phyloP scores from a whole-genome alignment of 345 rosid genomes.

The Streptanthus diversifolius region DNA sequence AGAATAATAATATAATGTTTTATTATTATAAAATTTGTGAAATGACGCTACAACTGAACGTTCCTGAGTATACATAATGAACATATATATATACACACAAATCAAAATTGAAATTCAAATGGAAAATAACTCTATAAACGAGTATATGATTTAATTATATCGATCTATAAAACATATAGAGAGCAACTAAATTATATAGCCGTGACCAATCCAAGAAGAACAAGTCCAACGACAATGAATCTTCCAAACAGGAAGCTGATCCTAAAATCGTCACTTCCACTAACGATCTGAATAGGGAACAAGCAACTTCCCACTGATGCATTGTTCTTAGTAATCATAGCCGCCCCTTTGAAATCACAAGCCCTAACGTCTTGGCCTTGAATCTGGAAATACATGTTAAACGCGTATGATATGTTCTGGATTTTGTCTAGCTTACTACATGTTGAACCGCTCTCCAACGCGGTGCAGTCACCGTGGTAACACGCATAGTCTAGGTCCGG shows the following conservation, averaged over 20 bases:
- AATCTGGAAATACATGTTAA: conserved; percentile 66
- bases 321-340: conserved; percentile 38
- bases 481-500: conserved; percentile 51
- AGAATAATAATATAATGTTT: background rate
- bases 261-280: conserved; percentile 34
- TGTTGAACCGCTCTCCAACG: conserved; percentile 35
- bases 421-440: conserved; percentile 39
- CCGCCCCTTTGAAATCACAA: conserved; percentile 69
- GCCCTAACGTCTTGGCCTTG: conserved; percentile 52
- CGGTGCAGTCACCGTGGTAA: conserved; percentile 52
- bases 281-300: conserved; percentile 58
- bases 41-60: background rate
- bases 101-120: background rate
- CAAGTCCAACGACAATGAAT: conserved; percentile 13
- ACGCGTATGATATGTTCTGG: conserved; percentile 58
- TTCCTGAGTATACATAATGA: background rate
- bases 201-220: conserved; percentile 24
- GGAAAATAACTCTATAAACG: background rate
- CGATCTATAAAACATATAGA: background rate
- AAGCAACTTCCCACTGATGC: conserved; percentile 43
- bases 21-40: background rate
- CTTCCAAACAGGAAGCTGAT: conserved; percentile 26
- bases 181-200: conserved; percentile 13
- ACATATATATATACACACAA: background rate
- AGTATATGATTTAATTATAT: background rate